A percentile compares a stretch with the other conserved stretches of the same genome.
phyloP scores from a whole-genome alignment of 208 protist species.

The Angomonas deanei region DNA sequence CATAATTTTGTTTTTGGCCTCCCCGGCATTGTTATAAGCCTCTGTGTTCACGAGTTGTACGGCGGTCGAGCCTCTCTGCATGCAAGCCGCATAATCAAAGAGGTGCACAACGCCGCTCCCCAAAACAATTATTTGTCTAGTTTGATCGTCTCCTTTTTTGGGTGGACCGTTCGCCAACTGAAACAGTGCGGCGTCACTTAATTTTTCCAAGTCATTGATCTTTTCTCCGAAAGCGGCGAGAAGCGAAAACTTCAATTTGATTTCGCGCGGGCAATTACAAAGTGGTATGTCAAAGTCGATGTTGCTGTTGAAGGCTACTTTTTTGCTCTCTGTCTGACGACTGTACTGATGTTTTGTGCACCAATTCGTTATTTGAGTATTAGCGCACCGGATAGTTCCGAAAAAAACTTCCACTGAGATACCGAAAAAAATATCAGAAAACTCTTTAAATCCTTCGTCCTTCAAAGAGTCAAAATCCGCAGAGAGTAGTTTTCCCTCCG shows the following conservation, averaged over 20 bases:
- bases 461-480: constrained; percentile 15
- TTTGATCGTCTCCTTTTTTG: constrained; percentile 37
- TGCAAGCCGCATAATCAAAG: constrained; percentile 39
- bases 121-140: constrained; percentile 28
- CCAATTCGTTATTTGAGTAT: constrained; percentile 44
- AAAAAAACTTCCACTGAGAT: constrained; percentile 49
- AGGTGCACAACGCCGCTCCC: constrained; percentile 41
- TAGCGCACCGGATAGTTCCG: constrained; percentile 29
- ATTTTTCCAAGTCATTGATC: constrained; percentile 11
- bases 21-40: constrained; percentile 27
- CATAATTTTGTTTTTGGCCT: constrained; percentile 29
- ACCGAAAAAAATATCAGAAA: constrained; percentile 31
- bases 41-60: constrained; percentile 31
- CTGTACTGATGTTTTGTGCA: neutral
- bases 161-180: constrained; percentile 17
- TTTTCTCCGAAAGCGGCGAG: constrained; percentile 25
- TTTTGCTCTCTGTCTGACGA: neutral
- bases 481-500: constrained; percentile 10
- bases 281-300: constrained; percentile 25
- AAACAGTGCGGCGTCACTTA: constrained; percentile 24
- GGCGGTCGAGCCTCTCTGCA: constrained; percentile 23
- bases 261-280: constrained; percentile 39
- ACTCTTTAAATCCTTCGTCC: constrained; percentile 40
- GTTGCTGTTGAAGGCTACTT: neutral
- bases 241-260: constrained; percentile 59